A percentile compares a stretch with the other conserved stretches of the same genome.
phyloP scores from a whole-genome alignment of 1,139 yeast species.

The Taphrina populina region DNA sequence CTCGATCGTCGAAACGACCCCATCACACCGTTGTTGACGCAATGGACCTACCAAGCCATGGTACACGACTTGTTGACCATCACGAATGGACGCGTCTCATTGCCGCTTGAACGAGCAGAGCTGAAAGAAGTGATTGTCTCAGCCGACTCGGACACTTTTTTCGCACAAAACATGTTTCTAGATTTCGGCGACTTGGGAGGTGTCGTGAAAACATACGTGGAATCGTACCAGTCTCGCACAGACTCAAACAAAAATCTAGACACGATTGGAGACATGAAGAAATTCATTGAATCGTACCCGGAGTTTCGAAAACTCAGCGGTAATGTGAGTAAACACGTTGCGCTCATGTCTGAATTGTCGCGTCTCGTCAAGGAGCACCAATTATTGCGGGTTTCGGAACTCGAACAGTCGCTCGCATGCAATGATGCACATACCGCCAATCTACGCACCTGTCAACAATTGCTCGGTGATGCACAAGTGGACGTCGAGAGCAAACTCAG shows the following conservation, averaged over 20 bases:
- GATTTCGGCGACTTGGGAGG: conserved; percentile 96
- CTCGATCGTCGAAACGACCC: conserved; percentile 88
- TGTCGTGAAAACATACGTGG: conserved; percentile 78
- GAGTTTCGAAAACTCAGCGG: conserved; percentile 84
- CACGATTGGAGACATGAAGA: conserved; percentile 82
- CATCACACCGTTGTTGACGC: conserved; percentile 81
- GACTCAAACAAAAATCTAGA: conserved; percentile 65
- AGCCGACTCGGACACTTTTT: conserved; percentile 71
- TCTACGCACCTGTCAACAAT: conserved; percentile 45
- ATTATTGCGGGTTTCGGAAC: conserved; percentile 82
- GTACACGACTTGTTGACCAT: conserved; percentile 87
- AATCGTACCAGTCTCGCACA: conserved; percentile 75
- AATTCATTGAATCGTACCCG: conserved; percentile 86
- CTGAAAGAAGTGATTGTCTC: conserved; percentile 62
- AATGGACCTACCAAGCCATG: conserved; percentile 99
- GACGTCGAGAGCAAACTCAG: conserved; percentile 49
- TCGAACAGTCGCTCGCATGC: conserved; percentile 81
- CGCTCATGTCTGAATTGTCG: conserved; percentile 82
- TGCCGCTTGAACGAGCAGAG: conserved; percentile 50
- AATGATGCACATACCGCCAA: conserved; percentile 59
- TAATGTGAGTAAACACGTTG: conserved; percentile 90
- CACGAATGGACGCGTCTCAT: conserved; percentile 71
- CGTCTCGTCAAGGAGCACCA: conserved; percentile 56
- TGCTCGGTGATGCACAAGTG: conserved; percentile 45
- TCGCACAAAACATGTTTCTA: conserved; percentile 72